Conservation (phyloP, 768 basidiomycete genomes). For the Hypholoma fasciculare region DNA sequence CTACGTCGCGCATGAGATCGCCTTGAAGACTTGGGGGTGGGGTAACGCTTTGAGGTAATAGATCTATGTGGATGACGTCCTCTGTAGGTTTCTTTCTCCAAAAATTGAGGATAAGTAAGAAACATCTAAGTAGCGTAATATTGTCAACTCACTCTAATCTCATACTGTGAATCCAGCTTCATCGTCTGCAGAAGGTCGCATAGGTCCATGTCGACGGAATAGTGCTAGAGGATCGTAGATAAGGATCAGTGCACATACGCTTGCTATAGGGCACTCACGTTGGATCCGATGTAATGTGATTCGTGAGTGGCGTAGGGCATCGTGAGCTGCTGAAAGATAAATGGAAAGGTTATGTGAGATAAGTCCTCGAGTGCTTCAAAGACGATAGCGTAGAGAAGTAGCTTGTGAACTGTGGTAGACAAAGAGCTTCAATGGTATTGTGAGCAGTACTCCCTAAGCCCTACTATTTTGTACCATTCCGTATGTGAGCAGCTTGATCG, state of each 20-base stretch:
- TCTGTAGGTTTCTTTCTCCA: constrained; percentile 47
- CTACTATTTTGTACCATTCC: constrained; percentile 14
- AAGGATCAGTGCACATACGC: background rate
- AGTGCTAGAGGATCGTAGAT: constrained; percentile 9
- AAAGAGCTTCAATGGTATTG: background rate
- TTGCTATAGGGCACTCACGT: constrained; percentile 10
- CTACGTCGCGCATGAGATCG: constrained; percentile 49
- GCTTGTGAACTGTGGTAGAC: background rate
- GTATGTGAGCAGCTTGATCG: constrained; percentile 11
- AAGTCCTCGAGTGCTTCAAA: background rate
- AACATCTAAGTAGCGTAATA: background rate
- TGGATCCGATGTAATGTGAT: constrained; percentile 17
- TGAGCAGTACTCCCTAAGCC: background rate
- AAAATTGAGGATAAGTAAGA: constrained; percentile 11
- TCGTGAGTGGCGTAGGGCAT: constrained; percentile 28
- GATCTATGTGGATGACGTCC: constrained; percentile 11
- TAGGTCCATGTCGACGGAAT: constrained; percentile 44
- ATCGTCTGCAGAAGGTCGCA: constrained; percentile 54
- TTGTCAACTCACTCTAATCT: constrained; percentile 29
- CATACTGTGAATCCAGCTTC: constrained; percentile 37
- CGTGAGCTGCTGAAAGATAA: background rate
- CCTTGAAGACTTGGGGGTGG: constrained; percentile 26
- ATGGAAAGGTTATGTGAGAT: background rate
- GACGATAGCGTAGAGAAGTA: background rate
- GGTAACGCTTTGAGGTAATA: constrained; percentile 10